Evolutionary conservation across 768 basidiomycete species (phyloP).

Genomic region (Butyriboletus loyo): DNA sequence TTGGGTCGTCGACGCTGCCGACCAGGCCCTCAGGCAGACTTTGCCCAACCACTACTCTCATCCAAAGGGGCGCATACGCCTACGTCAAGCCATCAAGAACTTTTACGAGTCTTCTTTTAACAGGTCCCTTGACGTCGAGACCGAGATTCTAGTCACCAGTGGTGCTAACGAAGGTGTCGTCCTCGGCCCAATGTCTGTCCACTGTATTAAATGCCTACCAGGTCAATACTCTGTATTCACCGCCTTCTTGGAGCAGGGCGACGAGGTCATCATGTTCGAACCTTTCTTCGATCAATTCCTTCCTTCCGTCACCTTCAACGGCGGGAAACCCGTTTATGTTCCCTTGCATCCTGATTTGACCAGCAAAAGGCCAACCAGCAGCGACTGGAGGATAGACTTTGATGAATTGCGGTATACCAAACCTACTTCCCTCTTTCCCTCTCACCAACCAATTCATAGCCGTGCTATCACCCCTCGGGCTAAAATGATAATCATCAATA

Average conservation of each 20-base stretch:
- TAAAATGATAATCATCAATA: conserved; percentile 95
- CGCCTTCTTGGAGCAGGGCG: conserved; percentile 87
- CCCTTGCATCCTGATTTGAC: conserved; percentile 85
- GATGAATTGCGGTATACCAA: conserved; percentile 72
- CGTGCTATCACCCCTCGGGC: conserved; percentile 83
- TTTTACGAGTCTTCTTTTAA: conserved; percentile 70
- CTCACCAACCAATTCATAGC: conserved; percentile 35
- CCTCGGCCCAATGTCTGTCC: neutral
- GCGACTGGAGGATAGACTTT: conserved; percentile 88
- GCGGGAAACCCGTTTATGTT: conserved; percentile 89
- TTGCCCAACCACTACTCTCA: conserved; percentile 86
- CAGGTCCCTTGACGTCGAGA: conserved; percentile 75
- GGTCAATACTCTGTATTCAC: conserved; percentile 93
- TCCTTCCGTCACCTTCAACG: conserved; percentile 90
- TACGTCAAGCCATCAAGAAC: conserved; percentile 82
- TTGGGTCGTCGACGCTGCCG: conserved; percentile 75
- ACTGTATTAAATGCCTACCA: conserved; percentile 8
- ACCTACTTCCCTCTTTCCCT: neutral
- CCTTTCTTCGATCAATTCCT: conserved; percentile 98
- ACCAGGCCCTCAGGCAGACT: conserved; percentile 59
- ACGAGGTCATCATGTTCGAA: conserved; percentile 99
- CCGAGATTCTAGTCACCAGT: conserved; percentile 90
- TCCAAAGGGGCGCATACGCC: conserved; percentile 81
- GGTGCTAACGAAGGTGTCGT: conserved; percentile 91
- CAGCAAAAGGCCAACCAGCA: conserved; percentile 49